Percentiles rank a stretch among this genome's conserved stretches.
phyloP scores from a whole-genome alignment of 495 filamentous ascomycete genomes.

The Chaetomidium leptoderma region DNA sequence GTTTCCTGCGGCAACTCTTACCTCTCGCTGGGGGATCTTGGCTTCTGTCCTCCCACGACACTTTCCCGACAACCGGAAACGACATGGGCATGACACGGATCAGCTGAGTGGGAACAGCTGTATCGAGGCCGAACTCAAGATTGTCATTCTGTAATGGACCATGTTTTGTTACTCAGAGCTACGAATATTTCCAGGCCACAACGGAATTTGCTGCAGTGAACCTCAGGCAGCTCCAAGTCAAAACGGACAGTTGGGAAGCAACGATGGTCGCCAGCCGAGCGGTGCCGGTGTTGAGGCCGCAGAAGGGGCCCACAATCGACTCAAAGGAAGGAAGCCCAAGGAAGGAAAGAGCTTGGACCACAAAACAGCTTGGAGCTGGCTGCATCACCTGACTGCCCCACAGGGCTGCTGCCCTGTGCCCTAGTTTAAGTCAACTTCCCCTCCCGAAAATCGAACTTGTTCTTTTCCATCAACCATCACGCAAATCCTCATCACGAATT shows the following conservation, averaged over 20 bases:
- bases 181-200: not conserved
- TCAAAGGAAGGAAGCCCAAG: not conserved
- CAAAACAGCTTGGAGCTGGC: not conserved
- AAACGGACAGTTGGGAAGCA: conserved; percentile 1
- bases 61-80: conserved; percentile 7
- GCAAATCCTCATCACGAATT: conserved; percentile 31
- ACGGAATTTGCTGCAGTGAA: not conserved
- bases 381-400: conserved; percentile 34
- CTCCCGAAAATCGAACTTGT: conserved; percentile 27
- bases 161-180: not conserved
- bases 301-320: not conserved
- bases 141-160: not conserved
- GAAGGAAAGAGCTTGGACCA: conserved; percentile 21
- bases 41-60: conserved; percentile 20
- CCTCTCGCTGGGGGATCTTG: conserved; percentile 11
- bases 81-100: conserved; percentile 8
- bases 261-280: too few species aligned
- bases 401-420: conserved; percentile 36
- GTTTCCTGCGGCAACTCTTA: not conserved
- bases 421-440: conserved; percentile 31
- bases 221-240: not conserved
- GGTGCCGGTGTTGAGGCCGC: not conserved
- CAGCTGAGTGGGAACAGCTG: not conserved
- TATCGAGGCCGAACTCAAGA: not conserved
- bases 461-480: conserved; percentile 32